Conservation (phyloP, 2,329 filamentous ascomycete species). For the Talaromyces amestolkiae region DNA sequence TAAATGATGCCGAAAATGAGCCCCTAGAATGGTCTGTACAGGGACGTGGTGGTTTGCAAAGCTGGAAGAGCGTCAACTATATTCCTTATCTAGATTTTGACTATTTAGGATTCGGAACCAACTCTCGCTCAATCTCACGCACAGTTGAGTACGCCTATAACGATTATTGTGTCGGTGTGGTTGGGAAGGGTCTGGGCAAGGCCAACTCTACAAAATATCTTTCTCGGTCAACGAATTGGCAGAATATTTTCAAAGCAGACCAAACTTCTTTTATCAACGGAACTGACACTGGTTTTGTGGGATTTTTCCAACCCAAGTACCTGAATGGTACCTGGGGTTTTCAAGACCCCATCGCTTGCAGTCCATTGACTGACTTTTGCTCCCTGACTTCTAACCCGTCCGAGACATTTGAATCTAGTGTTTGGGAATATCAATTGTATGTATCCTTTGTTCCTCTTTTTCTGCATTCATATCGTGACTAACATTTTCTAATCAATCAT, state of each 20-base stretch:
- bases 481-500: conserved; percentile 43
- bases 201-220: conserved; percentile 60
- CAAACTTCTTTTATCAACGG: conserved; percentile 59
- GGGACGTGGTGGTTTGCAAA: conserved; percentile 66
- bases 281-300: conserved; percentile 63
- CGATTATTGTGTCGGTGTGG: conserved; percentile 65
- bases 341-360: conserved; percentile 56
- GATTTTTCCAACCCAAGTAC: conserved; percentile 70
- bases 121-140: conserved; percentile 68
- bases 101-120: conserved; percentile 62
- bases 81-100: conserved; percentile 71
- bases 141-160: conserved; percentile 76
- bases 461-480: not conserved
- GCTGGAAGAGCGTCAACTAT: conserved; percentile 69
- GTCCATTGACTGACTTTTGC: conserved; percentile 25
- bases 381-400: conserved; percentile 32
- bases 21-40: conserved; percentile 67
- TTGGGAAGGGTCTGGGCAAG: conserved; percentile 58
- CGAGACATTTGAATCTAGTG: conserved; percentile 34
- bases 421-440: conserved; percentile 42
- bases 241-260: conserved; percentile 63
- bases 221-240: conserved; percentile 62
- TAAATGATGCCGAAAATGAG: conserved; percentile 68
- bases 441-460: conserved; percentile 28
- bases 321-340: conserved; percentile 67